Evolutionary conservation across 257 asterid genomes (phyloP).

Genomic region (Ajuga chamaepitys): DNA sequence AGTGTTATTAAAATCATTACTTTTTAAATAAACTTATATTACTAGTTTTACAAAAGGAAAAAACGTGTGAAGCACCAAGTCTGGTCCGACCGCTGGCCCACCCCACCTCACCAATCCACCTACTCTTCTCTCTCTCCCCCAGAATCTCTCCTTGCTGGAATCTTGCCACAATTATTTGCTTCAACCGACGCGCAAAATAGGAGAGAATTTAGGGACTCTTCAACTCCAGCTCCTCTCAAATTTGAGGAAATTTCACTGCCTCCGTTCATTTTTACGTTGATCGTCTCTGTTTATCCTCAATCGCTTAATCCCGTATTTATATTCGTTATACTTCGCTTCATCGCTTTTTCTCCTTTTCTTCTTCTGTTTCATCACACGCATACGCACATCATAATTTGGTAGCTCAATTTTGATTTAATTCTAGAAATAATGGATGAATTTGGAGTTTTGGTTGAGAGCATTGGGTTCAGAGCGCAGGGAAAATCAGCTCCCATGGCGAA

Average conservation of each 20-base stretch:
- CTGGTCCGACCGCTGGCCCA: constrained; percentile 15
- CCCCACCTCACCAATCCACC: background rate
- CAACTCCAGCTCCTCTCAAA: background rate
- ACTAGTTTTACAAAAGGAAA: too few relatives aligned
- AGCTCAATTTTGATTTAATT: background rate
- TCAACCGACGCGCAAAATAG: constrained; percentile 23
- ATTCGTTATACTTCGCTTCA: background rate
- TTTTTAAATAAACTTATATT: too few relatives aligned
- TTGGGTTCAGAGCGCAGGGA: constrained; percentile 65
- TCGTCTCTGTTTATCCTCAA: constrained; percentile 3
- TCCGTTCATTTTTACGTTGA: background rate
- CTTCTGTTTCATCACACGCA: background rate
- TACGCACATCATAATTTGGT: background rate
- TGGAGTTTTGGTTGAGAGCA: constrained; percentile 79
- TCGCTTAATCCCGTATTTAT: background rate
- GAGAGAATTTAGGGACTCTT: constrained; percentile 21
- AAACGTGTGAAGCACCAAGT: background rate
- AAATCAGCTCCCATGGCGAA: constrained; percentile 73
- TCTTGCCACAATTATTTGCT: constrained; percentile 4
- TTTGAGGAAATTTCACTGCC: background rate
- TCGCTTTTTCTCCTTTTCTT: background rate
- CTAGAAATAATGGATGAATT: constrained; percentile 59
- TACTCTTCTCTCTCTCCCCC: background rate
- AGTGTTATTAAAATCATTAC: too few relatives aligned
- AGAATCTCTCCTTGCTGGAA: constrained; percentile 9